Conservation (phyloP, 495 filamentous ascomycete species). For the Annulohypoxylon stygium region DNA sequence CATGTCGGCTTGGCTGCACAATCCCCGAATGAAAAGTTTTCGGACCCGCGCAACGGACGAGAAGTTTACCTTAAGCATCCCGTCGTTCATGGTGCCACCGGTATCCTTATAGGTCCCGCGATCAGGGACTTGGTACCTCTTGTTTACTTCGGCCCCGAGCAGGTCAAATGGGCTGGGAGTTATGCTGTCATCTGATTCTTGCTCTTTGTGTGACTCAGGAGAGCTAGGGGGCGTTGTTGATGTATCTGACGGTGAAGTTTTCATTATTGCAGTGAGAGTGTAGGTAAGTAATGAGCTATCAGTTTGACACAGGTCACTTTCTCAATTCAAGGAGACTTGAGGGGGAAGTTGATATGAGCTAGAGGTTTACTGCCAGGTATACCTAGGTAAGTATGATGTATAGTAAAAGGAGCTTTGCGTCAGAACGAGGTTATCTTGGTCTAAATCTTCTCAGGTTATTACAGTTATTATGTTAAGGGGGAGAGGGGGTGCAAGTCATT, state of each 20-base stretch:
- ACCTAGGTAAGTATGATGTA: not conserved
- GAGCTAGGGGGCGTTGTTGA: not conserved
- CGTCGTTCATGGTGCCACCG: slow-evolving; percentile 35
- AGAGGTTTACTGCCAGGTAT: not conserved
- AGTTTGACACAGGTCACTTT: too few relatives aligned
- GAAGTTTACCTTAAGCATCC: slow-evolving; percentile 6
- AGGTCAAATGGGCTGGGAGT: not conserved
- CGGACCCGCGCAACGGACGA: not conserved
- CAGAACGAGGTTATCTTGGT: not conserved
- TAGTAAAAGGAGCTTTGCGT: not conserved
- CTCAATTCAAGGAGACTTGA: too few relatives aligned
- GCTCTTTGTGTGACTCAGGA: not conserved
- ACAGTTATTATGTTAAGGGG: not conserved
- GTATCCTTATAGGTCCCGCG: not conserved
- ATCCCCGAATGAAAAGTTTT: not conserved
- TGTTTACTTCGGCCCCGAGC: not conserved
- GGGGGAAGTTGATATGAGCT: not conserved
- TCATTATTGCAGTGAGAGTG: not conserved
- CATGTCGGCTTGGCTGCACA: not conserved
- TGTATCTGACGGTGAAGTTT: not conserved
- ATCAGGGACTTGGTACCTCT: not conserved
- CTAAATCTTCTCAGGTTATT: not conserved
- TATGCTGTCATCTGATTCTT: not conserved
- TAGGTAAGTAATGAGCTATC: not conserved
- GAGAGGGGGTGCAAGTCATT: not conserved